A percentile compares a stretch with the other conserved stretches of the same genome.
These are phyloP conservation scores for Xylaria sp. DNA, from an alignment of 2,329 filamentous ascomycete genomes.

Conservation along the genomic window DNA sequence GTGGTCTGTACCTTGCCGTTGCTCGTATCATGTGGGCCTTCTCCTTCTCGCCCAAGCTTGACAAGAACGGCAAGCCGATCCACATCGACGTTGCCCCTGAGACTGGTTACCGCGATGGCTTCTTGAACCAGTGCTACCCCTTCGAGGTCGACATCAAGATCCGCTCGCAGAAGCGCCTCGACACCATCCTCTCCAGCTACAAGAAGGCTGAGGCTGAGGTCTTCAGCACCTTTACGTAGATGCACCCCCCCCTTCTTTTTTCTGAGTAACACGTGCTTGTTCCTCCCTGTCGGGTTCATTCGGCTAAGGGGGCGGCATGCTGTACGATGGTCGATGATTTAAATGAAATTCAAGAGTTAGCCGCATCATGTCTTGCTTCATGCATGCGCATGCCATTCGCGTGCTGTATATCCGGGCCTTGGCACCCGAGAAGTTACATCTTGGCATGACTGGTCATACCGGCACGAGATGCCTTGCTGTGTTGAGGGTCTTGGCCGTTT, in stretches of 20 bases:
- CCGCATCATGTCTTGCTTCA: no score
- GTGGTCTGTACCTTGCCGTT: conserved; percentile 29
- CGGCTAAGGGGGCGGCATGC: no score
- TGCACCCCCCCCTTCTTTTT: neutral
- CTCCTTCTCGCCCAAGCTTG: conserved; percentile 15
- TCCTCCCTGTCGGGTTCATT: no score
- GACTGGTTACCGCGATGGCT: conserved; percentile 3
- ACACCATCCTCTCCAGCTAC: neutral
- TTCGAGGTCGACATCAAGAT: neutral
- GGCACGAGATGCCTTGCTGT: no score
- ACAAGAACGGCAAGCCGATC: conserved; percentile 2
- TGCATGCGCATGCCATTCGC: no score
- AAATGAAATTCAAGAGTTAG: no score
- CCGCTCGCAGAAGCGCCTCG: neutral
- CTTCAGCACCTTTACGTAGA: neutral
- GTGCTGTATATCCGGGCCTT: no score
- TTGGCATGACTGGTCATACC: no score
- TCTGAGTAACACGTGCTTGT: no score
- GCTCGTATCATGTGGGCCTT: conserved; percentile 34
- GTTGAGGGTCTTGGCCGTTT: no score
- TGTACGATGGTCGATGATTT: no score
- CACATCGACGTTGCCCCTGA: conserved; percentile 1
- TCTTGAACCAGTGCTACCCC: conserved; percentile 2
- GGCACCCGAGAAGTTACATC: no score
- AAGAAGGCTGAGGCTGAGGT: neutral